Conservation (phyloP, 169 alveolate species). For the Eimeria acervulina region DNA sequence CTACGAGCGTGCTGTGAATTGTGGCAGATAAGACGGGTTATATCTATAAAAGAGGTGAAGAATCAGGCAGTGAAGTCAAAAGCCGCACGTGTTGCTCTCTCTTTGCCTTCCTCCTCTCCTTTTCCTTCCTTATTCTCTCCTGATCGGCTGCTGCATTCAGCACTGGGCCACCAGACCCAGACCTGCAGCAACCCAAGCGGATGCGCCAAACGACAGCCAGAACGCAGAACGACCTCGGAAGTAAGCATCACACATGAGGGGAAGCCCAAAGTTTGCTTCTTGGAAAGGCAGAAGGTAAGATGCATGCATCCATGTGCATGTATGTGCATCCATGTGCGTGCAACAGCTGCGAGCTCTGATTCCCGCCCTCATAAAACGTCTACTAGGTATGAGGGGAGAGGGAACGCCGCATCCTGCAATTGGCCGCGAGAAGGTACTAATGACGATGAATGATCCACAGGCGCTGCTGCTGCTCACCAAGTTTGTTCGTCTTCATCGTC, state of each 20-base stretch:
- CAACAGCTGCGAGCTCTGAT: no score
- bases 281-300: background rate
- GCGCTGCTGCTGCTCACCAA: conserved; percentile 31
- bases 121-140: conserved; percentile 43
- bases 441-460: background rate
- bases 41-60: background rate
- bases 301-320: background rate
- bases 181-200: conserved; percentile 5
- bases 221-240: background rate
- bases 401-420: background rate
- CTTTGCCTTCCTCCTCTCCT: conserved; percentile 29
- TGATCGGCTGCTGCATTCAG: conserved; percentile 31
- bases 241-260: background rate
- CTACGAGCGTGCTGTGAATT: background rate
- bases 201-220: background rate
- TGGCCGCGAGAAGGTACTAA: background rate
- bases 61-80: background rate
- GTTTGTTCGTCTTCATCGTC: background rate
- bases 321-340: background rate
- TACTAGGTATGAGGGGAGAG: no score
- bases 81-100: background rate
- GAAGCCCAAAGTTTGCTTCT: background rate
- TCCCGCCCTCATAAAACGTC: no score
- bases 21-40: background rate
- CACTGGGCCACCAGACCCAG: background rate